A percentile compares a stretch with the other conserved stretches of the same genome.
Conservation (phyloP, 2,329 filamentous ascomycete species). For the Exophiala dermatitidis region DNA sequence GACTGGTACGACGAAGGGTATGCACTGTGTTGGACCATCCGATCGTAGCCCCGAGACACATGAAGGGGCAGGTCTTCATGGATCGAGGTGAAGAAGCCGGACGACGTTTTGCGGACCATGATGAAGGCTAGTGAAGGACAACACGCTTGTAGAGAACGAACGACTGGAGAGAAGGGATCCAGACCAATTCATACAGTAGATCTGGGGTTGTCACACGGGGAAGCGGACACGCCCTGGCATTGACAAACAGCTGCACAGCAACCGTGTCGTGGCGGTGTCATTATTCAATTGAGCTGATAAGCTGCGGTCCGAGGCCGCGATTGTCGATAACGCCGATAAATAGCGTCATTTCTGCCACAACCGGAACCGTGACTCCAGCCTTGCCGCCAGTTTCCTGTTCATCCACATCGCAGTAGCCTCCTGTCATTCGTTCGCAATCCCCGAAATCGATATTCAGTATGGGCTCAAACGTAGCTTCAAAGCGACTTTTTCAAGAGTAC, state of each 20-base stretch:
- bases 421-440: background rate
- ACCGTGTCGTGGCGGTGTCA: background rate
- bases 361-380: background rate
- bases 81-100: conserved; percentile 25
- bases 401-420: no score
- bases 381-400: no score
- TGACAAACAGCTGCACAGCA: background rate
- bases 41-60: conserved; percentile 25
- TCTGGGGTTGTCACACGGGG: no score
- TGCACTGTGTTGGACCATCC: conserved; percentile 15
- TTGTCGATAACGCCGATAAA: background rate
- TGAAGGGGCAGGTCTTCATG: conserved; percentile 25
- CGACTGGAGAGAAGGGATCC: background rate
- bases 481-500: conserved; percentile 93
- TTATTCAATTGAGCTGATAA: no score
- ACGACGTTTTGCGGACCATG: conserved; percentile 28
- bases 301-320: background rate
- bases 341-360: background rate
- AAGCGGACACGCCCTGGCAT: background rate
- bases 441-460: conserved; percentile 31
- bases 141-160: background rate
- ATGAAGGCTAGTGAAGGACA: background rate
- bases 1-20: conserved; percentile 11
- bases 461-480: conserved; percentile 50
- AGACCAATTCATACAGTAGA: no score